Evolutionary conservation across 176 grass and related monocot genomes (phyloP), one percentile per base, ranked within the genome.

Genomic region (Hordeum marinum): DNA sequence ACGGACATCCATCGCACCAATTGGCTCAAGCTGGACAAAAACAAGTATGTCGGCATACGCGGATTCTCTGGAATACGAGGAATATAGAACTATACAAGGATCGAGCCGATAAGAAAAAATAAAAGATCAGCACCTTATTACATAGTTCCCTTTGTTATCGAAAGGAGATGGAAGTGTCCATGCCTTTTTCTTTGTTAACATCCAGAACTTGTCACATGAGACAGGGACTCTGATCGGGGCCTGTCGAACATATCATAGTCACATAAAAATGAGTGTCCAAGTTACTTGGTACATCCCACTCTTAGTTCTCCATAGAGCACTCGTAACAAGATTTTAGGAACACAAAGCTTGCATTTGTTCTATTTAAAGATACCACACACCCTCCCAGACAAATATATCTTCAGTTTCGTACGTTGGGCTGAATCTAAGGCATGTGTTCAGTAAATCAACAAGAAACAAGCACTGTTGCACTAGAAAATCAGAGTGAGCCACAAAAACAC

Each of bases 71-170:
- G 54, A 78, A 72, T 75, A 68, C 29, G 64, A 39, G 8, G 20
- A 74, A 85, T 36, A 65, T 6, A 70, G 13, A 67, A 61, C 68
- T 68, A 24, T 41, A 59, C 4, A 8, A 82, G 27, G 5, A 46
- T 23, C 45, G 48, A 43, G 42, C 60, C 9, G 25, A 73, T 29
- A 26, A 81, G 13, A 11, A 45, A 45, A 14, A 77, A 81, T 1
- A 68, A 81, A 54, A 71, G 46, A 14, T 69, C 23, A 14, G 27
- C 79, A 94, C 91, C 93, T 94, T 75, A 98, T 98, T 76, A 98
- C 91, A 67, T 94, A 98, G 63, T 96, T 98, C 83, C 96, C 93
- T 75, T 92, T 90, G 77, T 96, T 96, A 32, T 98, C 84, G 63
- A 94, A 95, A 45, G 93, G 96, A 80, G 93, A 95, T 79, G 90